phyloP scores from a whole-genome alignment of 768 basidiomycete species.

The Pisolithus albus region DNA sequence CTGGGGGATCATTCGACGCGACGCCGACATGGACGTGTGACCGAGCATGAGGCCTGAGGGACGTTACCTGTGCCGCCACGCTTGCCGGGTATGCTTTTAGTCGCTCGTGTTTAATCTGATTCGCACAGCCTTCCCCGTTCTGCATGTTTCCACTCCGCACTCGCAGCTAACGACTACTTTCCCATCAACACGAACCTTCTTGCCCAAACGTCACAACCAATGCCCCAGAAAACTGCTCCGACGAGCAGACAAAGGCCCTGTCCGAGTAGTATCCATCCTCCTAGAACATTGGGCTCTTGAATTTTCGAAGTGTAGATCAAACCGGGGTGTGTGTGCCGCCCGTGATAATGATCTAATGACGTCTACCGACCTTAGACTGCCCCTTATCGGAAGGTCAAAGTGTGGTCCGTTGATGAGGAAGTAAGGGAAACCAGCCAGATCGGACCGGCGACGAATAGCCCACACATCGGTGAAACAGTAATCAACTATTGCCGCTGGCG shows the following conservation, averaged over 20 bases:
- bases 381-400: constrained; percentile 30
- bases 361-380: constrained; percentile 48
- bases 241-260: constrained; percentile 67
- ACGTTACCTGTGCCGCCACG: too few species aligned
- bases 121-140: too few species aligned
- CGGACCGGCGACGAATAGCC: constrained; percentile 56
- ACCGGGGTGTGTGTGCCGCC: constrained; percentile 26
- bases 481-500: background rate
- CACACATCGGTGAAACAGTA: constrained; percentile 39
- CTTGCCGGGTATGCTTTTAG: too few species aligned
- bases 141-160: too few species aligned
- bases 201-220: constrained; percentile 63
- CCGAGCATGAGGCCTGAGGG: too few species aligned
- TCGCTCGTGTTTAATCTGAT: too few species aligned
- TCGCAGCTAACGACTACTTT: too few species aligned
- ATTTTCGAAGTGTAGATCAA: constrained; percentile 58
- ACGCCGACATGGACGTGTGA: too few species aligned
- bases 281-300: constrained; percentile 56
- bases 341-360: background rate
- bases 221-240: constrained; percentile 63
- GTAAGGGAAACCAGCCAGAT: constrained; percentile 59
- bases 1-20: too few species aligned
- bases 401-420: background rate
- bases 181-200: too few species aligned
- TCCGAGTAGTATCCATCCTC: constrained; percentile 58